A percentile compares a stretch with the other conserved stretches of the same genome.
phyloP scores from a whole-genome alignment of 768 basidiomycete genomes.

The Boletus tylopilopsis region DNA sequence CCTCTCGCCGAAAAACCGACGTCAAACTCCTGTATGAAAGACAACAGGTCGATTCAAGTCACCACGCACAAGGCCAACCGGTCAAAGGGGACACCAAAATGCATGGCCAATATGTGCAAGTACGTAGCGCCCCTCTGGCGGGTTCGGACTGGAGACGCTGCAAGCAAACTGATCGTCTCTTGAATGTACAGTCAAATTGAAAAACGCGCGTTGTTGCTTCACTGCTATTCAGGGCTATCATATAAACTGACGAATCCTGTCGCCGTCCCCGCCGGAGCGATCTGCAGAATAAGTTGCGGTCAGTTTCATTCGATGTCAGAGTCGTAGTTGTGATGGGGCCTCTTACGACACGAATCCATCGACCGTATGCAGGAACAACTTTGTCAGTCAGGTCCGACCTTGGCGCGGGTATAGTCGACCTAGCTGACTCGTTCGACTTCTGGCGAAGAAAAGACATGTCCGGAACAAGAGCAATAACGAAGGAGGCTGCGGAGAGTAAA shows the following conservation, averaged over 20 bases:
- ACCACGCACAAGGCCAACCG: too few relatives aligned
- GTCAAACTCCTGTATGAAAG: too few relatives aligned
- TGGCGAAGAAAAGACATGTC: constrained; percentile 6
- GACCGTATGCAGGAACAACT: background rate
- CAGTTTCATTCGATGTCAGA: too few relatives aligned
- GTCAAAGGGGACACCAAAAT: too few relatives aligned
- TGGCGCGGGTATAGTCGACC: background rate
- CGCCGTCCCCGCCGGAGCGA: background rate
- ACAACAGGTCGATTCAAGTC: too few relatives aligned
- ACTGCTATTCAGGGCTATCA: background rate
- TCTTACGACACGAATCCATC: background rate
- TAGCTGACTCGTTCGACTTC: background rate
- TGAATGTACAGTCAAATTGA: background rate
- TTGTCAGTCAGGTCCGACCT: background rate
- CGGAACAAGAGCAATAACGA: background rate
- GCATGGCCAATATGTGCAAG: too few relatives aligned
- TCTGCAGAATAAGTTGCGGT: background rate
- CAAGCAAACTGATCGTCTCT: background rate
- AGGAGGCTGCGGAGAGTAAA: constrained; percentile 6
- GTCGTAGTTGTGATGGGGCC: too few relatives aligned
- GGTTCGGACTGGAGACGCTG: background rate
- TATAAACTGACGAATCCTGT: background rate
- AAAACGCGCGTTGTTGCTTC: background rate
- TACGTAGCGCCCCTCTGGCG: background rate
- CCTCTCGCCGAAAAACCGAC: too few relatives aligned